A percentile compares a stretch with the other conserved stretches of the same genome.
Conservation (phyloP, 1,139 yeast species). For the Sugiyamaella sp. region DNA sequence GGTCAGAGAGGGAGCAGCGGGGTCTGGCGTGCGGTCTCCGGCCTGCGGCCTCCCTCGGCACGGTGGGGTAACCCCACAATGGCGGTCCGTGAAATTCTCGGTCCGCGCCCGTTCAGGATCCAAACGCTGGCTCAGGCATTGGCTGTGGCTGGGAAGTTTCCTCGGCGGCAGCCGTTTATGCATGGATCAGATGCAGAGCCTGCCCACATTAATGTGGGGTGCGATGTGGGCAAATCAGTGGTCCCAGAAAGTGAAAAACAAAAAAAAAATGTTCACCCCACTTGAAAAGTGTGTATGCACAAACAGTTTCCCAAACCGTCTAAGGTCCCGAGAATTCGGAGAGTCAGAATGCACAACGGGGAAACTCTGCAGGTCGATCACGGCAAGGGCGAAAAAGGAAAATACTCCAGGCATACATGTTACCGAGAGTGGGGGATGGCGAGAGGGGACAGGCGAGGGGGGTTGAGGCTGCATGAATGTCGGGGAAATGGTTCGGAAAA, state of each 20-base stretch:
- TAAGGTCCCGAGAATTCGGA: constrained; percentile 11
- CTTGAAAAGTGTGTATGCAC: neutral
- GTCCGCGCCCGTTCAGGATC: neutral
- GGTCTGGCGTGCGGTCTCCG: constrained; percentile 9
- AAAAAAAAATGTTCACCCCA: constrained; percentile 10
- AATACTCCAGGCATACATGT: neutral
- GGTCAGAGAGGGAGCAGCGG: constrained; percentile 6
- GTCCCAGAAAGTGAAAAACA: constrained; percentile 1
- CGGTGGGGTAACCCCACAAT: neutral
- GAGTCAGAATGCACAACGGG: constrained; percentile 2
- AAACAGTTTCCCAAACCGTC: constrained; percentile 2
- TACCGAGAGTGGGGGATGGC: constrained; percentile 12
- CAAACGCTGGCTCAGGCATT: neutral
- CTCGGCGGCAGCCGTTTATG: constrained; percentile 8
- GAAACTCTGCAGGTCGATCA: constrained; percentile 10
- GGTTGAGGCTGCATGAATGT: neutral
- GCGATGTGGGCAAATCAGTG: neutral
- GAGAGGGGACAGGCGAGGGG: neutral
- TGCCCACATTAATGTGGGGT: constrained; percentile 12
- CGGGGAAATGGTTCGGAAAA: constrained; percentile 9
- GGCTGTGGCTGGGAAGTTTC: neutral
- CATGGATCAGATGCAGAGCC: constrained; percentile 1
- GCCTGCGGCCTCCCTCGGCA: neutral
- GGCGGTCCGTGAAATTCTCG: constrained; percentile 16
- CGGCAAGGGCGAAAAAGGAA: constrained; percentile 18